phyloP scores from a whole-genome alignment of 257 asterid genomes.

The Forsythia suspensa region DNA sequence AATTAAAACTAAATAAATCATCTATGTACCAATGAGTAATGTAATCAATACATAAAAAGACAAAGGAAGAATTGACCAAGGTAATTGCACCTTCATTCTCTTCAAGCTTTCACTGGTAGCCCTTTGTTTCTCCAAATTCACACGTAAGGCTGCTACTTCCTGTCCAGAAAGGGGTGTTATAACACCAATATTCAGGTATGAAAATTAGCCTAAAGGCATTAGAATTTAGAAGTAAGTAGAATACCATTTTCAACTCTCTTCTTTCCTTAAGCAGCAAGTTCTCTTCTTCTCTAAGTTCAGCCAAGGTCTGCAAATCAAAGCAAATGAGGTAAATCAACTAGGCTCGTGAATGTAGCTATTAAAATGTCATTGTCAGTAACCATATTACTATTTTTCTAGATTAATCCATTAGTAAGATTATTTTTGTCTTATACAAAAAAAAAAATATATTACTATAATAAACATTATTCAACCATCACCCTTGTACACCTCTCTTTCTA shows the following conservation, averaged over 20 bases:
- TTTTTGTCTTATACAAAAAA: neutral
- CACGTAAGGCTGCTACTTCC: slow-evolving; percentile 43
- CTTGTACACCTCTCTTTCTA: neutral
- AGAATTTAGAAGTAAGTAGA: neutral
- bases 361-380: neutral
- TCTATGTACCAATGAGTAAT: neutral
- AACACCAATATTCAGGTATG: neutral
- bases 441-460: no score
- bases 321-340: neutral
- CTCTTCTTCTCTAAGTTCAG: slow-evolving; percentile 68
- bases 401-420: neutral
- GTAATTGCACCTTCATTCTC: slow-evolving; percentile 59
- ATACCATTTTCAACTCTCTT: slow-evolving; percentile 68
- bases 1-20: neutral
- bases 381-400: neutral
- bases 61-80: neutral
- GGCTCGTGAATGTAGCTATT: neutral
- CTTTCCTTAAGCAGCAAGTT: slow-evolving; percentile 52
- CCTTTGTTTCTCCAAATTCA: slow-evolving; percentile 54
- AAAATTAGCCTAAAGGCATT: neutral
- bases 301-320: slow-evolving; percentile 48
- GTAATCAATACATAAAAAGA: neutral
- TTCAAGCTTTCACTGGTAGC: slow-evolving; percentile 54
- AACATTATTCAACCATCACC: neutral
- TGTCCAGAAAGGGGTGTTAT: slow-evolving; percentile 19